A percentile compares a stretch with the other conserved stretches of the same genome.
These are phyloP conservation scores for Balakata baccata DNA, from an alignment of 345 rosid genomes.

Conservation along the genomic window DNA sequence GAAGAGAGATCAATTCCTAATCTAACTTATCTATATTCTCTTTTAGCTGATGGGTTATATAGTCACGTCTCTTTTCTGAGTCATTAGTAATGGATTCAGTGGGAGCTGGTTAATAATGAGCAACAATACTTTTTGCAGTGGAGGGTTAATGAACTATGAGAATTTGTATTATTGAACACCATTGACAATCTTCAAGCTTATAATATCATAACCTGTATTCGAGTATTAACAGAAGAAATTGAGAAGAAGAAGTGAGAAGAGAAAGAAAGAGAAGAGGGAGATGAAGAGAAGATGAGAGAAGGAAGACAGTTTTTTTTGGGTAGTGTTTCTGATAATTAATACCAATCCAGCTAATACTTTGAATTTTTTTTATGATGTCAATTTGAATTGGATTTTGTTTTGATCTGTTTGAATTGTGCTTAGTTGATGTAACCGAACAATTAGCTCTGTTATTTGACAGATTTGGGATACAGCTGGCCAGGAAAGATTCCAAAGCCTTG, in stretches of 20 bases:
- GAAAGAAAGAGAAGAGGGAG: too few relatives aligned
- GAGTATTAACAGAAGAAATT: too few relatives aligned
- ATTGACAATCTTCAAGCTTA: not conserved
- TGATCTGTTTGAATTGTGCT: not conserved
- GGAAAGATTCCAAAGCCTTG: conserved; percentile 85
- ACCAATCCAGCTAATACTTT: not conserved
- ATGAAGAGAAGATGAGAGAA: too few relatives aligned
- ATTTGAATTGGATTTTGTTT: not conserved
- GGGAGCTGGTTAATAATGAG: not conserved
- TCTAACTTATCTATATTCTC: not conserved
- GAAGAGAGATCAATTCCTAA: not conserved
- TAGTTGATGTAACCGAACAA: not conserved
- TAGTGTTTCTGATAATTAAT: too few relatives aligned
- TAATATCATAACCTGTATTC: not conserved
- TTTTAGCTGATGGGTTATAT: not conserved
- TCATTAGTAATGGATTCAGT: not conserved
- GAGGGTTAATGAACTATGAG: not conserved
- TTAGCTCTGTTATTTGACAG: conserved; percentile 31
- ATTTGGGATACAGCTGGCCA: conserved; percentile 98
- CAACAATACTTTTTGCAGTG: not conserved
- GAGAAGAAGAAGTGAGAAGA: too few relatives aligned
- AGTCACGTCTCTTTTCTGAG: not conserved
- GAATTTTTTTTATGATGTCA: too few relatives aligned
- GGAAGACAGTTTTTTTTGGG: too few relatives aligned
- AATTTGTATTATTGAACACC: not conserved